Base-by-base conservation (phyloP, 129 eudicot genomes). In the Helianthus tuberosus region DNA sequence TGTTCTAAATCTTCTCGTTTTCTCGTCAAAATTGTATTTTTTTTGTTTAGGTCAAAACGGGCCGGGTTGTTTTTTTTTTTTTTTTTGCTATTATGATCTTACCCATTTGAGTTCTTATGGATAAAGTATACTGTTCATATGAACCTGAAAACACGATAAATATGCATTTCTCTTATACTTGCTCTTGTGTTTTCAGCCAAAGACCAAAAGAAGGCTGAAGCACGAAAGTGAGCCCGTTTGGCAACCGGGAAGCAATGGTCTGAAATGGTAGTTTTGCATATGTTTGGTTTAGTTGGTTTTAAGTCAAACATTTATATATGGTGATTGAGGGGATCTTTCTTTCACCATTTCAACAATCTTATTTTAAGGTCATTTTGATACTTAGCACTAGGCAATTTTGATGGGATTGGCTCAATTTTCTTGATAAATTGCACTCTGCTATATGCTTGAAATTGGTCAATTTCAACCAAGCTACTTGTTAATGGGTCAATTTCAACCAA, bases 141-240 rank as follows among this genome's bases (percentile, higher is more conserved):
- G 36, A 41, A 50, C 17, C 75, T 49, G 36, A 11, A 47, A 57
- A 43, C 32, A 20, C 5, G 6, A 36, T 57, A 3, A 5, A 14
- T 10, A 2, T 15, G 43, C 48, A 1, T 63, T 3, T 68, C 49
- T 16, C 52, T 43, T 70, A 69, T 64, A 38, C 47, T 2, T 62
- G 55, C 9, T 69, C 20, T 70, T 12, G 7, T 51, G 32, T 62
- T 69, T 67, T 15, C 96, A 91, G 97, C 97, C 57, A 91, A 84
- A 79, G 97, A 91, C 35, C 90, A 82, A 74, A 91, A 91, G 95
- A 91, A 91, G 81, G 76, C 50, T 9, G 97, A 91, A 86, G 87
- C 85, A 69, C 86, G 96, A 74, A 91, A 86, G 67, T 88, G 77
- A 88, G 15, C 53, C 6, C 8, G 54, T 43, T 61, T 17, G 38